phyloP scores from a whole-genome alignment of 371 early-diverging fungal genomes.

The Circinella umbellata region DNA sequence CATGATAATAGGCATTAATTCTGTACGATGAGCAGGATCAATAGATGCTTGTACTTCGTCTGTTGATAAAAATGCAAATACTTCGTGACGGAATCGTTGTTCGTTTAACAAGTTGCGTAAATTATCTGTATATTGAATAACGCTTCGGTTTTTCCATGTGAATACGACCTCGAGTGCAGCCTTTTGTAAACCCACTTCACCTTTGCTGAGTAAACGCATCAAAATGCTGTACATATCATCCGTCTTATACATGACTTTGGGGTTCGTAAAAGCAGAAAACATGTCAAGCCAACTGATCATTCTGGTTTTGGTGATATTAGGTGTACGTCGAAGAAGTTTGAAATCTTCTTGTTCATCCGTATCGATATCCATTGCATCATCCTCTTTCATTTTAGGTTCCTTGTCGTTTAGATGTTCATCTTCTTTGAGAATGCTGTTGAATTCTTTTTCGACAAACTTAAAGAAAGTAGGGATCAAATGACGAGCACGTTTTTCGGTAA shows the following conservation, averaged over 20 bases:
- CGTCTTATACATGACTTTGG: conserved; percentile 55
- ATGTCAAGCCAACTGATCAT: conserved; percentile 72
- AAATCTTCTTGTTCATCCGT: conserved; percentile 37
- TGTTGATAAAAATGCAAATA: conserved; percentile 75
- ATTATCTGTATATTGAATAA: conserved; percentile 76
- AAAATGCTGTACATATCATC: conserved; percentile 64
- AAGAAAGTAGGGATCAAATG: conserved; percentile 81
- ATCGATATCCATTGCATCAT: conserved; percentile 25
- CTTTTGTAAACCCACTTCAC: conserved; percentile 80
- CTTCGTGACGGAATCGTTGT: conserved; percentile 87
- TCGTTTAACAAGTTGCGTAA: conserved; percentile 81
- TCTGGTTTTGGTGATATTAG: conserved; percentile 49
- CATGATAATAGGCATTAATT: conserved; percentile 75
- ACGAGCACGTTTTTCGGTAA: conserved; percentile 76
- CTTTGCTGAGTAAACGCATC: conserved; percentile 76
- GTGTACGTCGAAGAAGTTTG: conserved; percentile 46
- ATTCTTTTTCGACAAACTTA: conserved; percentile 66
- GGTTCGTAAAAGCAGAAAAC: conserved; percentile 78
- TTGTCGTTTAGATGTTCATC: conserved; percentile 41
- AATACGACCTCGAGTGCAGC: conserved; percentile 83
- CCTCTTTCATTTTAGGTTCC: conserved; percentile 27
- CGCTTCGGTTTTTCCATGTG: conserved; percentile 73
- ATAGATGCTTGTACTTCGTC: conserved; percentile 58
- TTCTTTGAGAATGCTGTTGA: conserved; percentile 51
- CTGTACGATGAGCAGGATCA: conserved; percentile 67